Percentiles rank a stretch among this genome's conserved stretches.
These are phyloP conservation scores for Pezicula radicicola DNA, from an alignment of 2,329 filamentous ascomycete genomes.

Conservation along the genomic window DNA sequence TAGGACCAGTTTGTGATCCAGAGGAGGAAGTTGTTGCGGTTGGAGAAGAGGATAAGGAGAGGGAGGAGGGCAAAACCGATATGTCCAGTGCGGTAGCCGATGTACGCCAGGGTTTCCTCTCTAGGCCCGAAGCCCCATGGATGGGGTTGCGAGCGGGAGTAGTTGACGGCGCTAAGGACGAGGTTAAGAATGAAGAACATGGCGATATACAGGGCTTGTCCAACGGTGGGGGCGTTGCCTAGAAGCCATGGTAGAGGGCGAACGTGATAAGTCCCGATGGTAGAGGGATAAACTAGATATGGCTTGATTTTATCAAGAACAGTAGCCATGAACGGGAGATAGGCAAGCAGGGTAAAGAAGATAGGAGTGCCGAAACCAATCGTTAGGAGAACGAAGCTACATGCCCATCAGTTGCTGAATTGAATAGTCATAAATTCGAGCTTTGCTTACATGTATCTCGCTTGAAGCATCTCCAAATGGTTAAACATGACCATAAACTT, in stretches of 20 bases:
- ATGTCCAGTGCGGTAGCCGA: no score
- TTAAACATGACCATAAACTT: not conserved
- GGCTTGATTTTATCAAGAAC: constrained; percentile 26
- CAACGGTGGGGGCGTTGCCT: constrained; percentile 32
- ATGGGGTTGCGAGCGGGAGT: no score
- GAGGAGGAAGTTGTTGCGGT: constrained; percentile 34
- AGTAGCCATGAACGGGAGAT: constrained; percentile 24
- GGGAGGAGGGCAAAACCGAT: no score
- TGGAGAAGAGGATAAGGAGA: no score
- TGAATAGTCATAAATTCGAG: not conserved
- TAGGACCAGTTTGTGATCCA: constrained; percentile 43
- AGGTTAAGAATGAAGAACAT: constrained; percentile 43
- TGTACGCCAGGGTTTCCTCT: no score
- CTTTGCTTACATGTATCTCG: constrained; percentile 5
- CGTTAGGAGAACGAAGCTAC: constrained; percentile 23
- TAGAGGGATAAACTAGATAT: constrained; percentile 30
- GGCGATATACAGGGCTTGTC: constrained; percentile 35
- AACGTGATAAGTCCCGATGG: constrained; percentile 28
- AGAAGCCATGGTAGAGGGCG: constrained; percentile 31
- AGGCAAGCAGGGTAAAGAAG: constrained; percentile 19
- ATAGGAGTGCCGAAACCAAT: constrained; percentile 25
- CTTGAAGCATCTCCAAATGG: constrained; percentile 1
- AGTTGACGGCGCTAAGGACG: constrained; percentile 28
- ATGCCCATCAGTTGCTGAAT: not conserved
- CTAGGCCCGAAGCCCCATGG: no score